Base-by-base conservation (phyloP, 345 rosid genomes). In the Eucalyptus marginata region DNA sequence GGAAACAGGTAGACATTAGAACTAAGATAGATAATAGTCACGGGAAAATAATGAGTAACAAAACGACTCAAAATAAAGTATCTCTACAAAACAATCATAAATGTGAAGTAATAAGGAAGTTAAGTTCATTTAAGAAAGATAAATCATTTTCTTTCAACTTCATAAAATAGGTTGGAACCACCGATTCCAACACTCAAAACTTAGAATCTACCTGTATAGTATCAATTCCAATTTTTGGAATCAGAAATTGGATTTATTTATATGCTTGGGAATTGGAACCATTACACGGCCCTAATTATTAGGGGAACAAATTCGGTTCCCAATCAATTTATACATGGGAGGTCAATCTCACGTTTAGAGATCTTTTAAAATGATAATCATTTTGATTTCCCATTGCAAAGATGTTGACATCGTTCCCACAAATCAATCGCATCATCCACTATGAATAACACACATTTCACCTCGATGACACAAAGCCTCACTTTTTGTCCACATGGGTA, bases 131-230 rank as follows among this genome's bases (percentile, higher is more conserved):
- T 17, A 33, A 5, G 7, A 33, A 17, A 68, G 3, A 5, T 68
- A 33, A 33, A 9, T 68, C 13, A 33, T 33, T 40, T 18, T 33
- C 80, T 68, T 71, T 17, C 81, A 33, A 33, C 44, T 71, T 33
- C 25, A 31, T 31, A 31, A 68, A 68, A 4, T 36, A 31, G 3
- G 1, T 8, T 68, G 2, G 31, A 8, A 31, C 0, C 1, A 18
- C 2, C 1, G 0, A n/a, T 14, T 64, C 3, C 6, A 10, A 6
- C 14, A 33, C 14, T 22, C 4, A 33, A 2, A 17, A 16, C 0
- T 2, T 0, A 9, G 0, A 8, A 66, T 15, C 22, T 66, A 15
- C 17, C 0, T 6, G 2, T 2, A 31, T 8, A 4, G 6, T 8
- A 58, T 7, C 43, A 18, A 11, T 31, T 16, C 13, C 1, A 56